Conservation (phyloP, 139 green algal species). For the Asterochloris erici region DNA sequence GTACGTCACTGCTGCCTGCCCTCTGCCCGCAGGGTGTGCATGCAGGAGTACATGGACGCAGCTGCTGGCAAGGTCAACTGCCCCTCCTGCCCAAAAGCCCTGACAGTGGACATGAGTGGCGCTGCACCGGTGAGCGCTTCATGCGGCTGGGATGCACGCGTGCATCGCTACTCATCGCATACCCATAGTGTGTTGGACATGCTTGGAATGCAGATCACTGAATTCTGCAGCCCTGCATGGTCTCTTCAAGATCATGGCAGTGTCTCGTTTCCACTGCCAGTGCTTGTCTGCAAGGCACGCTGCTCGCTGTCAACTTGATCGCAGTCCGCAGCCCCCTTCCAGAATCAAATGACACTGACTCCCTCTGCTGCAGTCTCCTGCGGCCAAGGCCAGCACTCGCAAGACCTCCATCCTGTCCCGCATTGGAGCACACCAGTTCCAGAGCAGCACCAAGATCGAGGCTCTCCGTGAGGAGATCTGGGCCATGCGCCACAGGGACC, state of each 20-base stretch:
- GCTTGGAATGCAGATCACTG: too few species aligned
- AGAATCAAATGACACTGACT: neutral
- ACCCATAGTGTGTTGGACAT: neutral
- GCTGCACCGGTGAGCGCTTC: neutral
- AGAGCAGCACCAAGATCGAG: slow-evolving; percentile 93
- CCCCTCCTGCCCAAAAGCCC: slow-evolving; percentile 61
- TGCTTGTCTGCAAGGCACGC: too few species aligned
- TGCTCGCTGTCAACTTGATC: too few species aligned
- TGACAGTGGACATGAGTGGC: slow-evolving; percentile 76
- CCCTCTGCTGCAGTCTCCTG: neutral
- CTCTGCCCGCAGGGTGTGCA: slow-evolving; percentile 37
- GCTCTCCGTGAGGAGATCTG: slow-evolving; percentile 78
- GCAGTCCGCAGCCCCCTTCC: neutral
- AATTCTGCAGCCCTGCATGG: too few species aligned
- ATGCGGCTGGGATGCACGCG: neutral
- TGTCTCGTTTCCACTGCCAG: too few species aligned
- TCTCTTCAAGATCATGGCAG: too few species aligned
- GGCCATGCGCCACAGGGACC: slow-evolving; percentile 65
- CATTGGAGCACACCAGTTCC: slow-evolving; percentile 67
- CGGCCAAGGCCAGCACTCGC: neutral
- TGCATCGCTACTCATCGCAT: neutral
- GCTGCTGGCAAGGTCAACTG: slow-evolving; percentile 46
- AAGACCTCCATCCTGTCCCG: slow-evolving; percentile 72
- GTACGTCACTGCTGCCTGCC: neutral
- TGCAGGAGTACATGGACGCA: slow-evolving; percentile 63